phyloP scores from a whole-genome alignment of 225 moss, liverwort and hornwort species.

The Physcomitrium patens region DNA sequence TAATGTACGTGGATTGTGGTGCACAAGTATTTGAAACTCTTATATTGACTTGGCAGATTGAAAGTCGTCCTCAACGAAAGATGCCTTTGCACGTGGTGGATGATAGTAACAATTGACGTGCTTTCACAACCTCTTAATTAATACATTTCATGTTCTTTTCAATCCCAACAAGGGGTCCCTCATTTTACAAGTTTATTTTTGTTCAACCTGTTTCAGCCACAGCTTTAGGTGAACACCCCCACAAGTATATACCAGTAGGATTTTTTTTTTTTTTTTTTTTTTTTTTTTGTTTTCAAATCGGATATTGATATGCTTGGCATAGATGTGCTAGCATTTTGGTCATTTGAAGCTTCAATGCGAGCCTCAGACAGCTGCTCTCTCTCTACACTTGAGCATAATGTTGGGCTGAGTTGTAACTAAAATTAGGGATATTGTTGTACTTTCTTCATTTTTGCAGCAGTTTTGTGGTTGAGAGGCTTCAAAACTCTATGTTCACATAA shows the following conservation, averaged over 20 bases:
- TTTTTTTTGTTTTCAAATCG: neutral
- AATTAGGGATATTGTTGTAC: conserved; percentile 9
- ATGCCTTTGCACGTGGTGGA: conserved; percentile 90
- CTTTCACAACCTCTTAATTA: conserved; percentile 34
- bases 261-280: conserved; percentile 14
- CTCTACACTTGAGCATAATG: conserved; percentile 10
- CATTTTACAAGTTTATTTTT: neutral
- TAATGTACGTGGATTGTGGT: neutral
- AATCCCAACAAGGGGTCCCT: conserved; percentile 3
- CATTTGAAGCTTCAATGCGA: conserved; percentile 78
- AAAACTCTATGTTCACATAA: neutral
- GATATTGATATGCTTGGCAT: conserved; percentile 8
- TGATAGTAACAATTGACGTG: conserved; percentile 90
- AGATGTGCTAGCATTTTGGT: conserved; percentile 73
- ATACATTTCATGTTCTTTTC: neutral
- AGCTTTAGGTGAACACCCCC: neutral
- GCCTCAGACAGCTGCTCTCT: conserved; percentile 37
- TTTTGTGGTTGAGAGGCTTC: conserved; percentile 4
- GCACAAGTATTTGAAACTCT: conserved; percentile 20
- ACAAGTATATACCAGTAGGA: neutral
- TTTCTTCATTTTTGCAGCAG: conserved; percentile 32
- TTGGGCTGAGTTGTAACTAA: conserved; percentile 22
- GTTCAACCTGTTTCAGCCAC: neutral
- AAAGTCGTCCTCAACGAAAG: conserved; percentile 96
- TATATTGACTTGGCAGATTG: conserved; percentile 60